Conservation (phyloP, 495 filamentous ascomycete species). For the Podospora pseudoanserina region DNA sequence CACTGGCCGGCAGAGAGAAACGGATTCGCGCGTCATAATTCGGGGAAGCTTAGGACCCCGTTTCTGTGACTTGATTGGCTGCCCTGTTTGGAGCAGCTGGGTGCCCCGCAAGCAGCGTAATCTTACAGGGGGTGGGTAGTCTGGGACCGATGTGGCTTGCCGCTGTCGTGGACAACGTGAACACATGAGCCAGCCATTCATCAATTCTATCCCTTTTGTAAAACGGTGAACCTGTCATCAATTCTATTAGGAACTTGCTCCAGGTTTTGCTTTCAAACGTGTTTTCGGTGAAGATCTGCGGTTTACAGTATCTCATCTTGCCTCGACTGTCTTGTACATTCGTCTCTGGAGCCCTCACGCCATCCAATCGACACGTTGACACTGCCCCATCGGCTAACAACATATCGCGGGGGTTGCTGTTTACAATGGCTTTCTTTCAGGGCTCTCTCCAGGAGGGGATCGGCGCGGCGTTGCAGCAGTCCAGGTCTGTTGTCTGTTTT, state of each 20-base stretch:
- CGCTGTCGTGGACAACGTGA: background rate
- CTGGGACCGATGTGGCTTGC: background rate
- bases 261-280: background rate
- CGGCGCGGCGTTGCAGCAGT: constrained; percentile 61
- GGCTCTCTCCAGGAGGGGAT: constrained; percentile 80
- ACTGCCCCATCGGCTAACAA: background rate
- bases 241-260: background rate
- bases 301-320: background rate
- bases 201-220: background rate
- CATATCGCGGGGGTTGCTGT: background rate
- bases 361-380: constrained; percentile 4
- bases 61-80: background rate
- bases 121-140: background rate
- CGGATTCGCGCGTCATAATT: background rate
- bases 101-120: background rate
- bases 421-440: constrained; percentile 65
- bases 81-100: background rate
- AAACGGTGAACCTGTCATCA: background rate
- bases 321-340: background rate
- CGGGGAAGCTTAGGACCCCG: background rate
- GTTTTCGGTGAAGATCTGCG: background rate
- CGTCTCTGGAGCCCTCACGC: background rate
- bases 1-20: background rate
- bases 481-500: constrained; percentile 45
- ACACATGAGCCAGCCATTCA: background rate